Base-by-base conservation (phyloP, 306 rosid species). In the Ormosia semicastrata region DNA sequence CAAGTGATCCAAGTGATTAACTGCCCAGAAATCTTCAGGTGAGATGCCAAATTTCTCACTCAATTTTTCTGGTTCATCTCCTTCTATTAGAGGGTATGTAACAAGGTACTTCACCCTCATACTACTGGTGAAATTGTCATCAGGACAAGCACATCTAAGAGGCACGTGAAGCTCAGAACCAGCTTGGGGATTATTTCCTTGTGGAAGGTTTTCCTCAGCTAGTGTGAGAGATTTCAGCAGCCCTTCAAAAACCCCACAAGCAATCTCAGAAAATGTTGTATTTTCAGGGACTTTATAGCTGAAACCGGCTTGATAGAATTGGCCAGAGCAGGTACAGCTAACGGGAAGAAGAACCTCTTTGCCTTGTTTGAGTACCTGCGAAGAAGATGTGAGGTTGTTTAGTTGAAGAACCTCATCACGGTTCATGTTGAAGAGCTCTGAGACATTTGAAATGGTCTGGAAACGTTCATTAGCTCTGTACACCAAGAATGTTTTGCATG, bases 321-420 rank as follows among this genome's bases (percentile, higher is more conserved):
- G 60, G 1, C 82, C 82, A 18, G 88, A 75, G 84, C 97, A 90
- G 47, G 88, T 71, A 39, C 92, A 92, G 1, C 11, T 36, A 30
- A 89, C 56, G n/a, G 94, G 92, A 66, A 92, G 75, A 65, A 90
- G 85, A 70, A 90, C 86, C 57, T 92, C 94, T 78, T 89, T 84
- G 17, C 90, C 92, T 78, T 75, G 43, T 75, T 67, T 71, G 41
- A 92, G 88, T 6, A 39, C 57, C 62, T 74, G 77, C 40, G 77
- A 85, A 3, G 83, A 63, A 10, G 91, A 77, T 62, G 77, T 66
- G 52, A 82, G 84, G 34, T 83, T 85, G 85, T 89, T 92, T 66
- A 29, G 18, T 2, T 8, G 44, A 77, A 85, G 88, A 34, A 92
- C 33, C 3, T 58, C 82, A 6, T 74, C 70, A 6, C 82, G 14